Base-by-base conservation (phyloP, 2,329 filamentous ascomycete species). In the Alternaria infectoria region DNA sequence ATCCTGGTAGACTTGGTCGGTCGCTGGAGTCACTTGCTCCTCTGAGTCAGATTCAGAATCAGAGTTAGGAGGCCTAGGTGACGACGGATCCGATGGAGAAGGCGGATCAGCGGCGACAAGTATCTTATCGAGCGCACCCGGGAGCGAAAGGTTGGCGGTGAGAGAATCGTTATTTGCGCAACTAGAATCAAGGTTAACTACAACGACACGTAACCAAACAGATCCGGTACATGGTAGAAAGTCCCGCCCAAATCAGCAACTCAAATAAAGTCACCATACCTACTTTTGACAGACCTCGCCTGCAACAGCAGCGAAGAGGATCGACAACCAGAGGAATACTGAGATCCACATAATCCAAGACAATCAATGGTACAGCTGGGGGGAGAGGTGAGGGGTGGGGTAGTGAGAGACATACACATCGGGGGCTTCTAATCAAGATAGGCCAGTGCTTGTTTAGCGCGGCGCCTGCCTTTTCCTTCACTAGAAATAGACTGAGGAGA, bases 11-110 rank as follows among this genome's bases (percentile, higher is more conserved):
- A n/a, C n/a, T n/a, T n/a, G n/a, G n/a, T 69, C 65, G 28, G 45
- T 57, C 10, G 57, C 69, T 44, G 67, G 55, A 21, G 32, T 36
- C 32, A 36, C 32, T n/a, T n/a, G n/a, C n/a, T n/a, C n/a, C n/a
- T n/a, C n/a, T n/a, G n/a, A n/a, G n/a, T n/a, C n/a, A n/a, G n/a
- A n/a, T n/a, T n/a, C n/a, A n/a, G n/a, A n/a, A n/a, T n/a, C n/a
- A n/a, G n/a, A n/a, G n/a, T n/a, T n/a, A n/a, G n/a, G n/a, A n/a
- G n/a, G n/a, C n/a, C n/a, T n/a, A n/a, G n/a, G n/a, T n/a, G n/a
- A n/a, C n/a, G n/a, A n/a, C n/a, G n/a, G n/a, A n/a, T n/a, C n/a
- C n/a, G n/a, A n/a, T n/a, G n/a, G n/a, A n/a, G n/a, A n/a, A n/a
- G n/a, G n/a, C n/a, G n/a, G n/a, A n/a, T n/a, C n/a, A n/a, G n/a